Percentiles rank a stretch among this genome's conserved stretches.
phyloP scores from a whole-genome alignment of 2,329 filamentous ascomycete species.

The Neofusicoccum umdonicola region DNA sequence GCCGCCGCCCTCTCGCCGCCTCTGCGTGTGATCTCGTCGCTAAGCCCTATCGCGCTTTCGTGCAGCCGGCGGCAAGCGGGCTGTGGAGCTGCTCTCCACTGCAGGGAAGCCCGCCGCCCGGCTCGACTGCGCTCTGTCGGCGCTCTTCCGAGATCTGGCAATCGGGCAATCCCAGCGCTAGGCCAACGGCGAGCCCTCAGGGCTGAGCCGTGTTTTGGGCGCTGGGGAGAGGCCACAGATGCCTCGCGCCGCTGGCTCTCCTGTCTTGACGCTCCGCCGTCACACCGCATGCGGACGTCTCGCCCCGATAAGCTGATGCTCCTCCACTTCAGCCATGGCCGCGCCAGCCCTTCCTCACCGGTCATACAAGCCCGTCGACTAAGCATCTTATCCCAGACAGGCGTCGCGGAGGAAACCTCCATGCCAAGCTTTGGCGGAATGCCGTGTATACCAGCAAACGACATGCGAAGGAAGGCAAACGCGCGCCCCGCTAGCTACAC shows the following conservation, averaged over 20 bases:
- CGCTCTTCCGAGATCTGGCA: not conserved
- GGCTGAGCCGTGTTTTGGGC: not conserved
- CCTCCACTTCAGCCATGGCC: not conserved
- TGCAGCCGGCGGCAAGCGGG: not conserved
- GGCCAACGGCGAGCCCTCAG: not conserved
- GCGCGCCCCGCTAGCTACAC: not conserved
- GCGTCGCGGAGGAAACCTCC: not conserved
- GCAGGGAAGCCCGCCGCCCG: not conserved
- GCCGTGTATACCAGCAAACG: not conserved
- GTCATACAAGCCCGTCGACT: not conserved
- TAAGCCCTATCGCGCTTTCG: conserved; percentile 6
- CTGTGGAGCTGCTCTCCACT: conserved; percentile 2
- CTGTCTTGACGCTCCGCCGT: not conserved
- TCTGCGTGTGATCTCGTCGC: not conserved
- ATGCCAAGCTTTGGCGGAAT: not conserved
- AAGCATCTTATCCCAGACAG: not conserved
- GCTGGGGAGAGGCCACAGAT: not conserved
- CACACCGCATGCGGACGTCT: not conserved
- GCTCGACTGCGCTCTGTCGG: not conserved
- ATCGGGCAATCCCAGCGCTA: not conserved
- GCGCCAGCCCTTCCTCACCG: not conserved
- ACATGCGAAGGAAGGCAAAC: not conserved
- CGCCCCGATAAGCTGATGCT: conserved; percentile 7
- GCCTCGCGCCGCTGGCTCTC: not conserved
- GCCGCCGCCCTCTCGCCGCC: too few relatives aligned